Conservation (phyloP, 2,329 filamentous ascomycete genomes). For the Aspergillus brasiliensis region DNA sequence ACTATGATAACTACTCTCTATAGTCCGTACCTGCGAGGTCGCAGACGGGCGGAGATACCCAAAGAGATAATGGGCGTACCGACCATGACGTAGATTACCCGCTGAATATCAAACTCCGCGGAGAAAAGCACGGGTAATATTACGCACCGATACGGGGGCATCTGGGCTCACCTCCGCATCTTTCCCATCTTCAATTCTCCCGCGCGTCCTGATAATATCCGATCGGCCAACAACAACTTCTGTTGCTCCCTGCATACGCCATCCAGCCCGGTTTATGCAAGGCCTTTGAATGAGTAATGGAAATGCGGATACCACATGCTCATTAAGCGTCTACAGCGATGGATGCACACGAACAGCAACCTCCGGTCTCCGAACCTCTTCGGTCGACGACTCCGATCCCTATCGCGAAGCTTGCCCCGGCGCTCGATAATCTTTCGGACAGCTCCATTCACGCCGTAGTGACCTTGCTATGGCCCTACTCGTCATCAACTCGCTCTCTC, state of each 20-base stretch:
- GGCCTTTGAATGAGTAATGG: constrained; percentile 6
- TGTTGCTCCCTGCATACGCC: not conserved
- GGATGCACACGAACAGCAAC: constrained; percentile 26
- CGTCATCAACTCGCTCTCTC: constrained; percentile 70
- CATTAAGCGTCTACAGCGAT: constrained; percentile 29
- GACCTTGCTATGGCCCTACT: constrained; percentile 90
- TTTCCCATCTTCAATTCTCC: constrained; percentile 3
- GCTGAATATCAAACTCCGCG: not conserved
- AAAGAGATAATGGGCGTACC: not conserved
- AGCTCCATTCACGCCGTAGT: constrained; percentile 67
- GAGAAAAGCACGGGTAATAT: constrained; percentile 14
- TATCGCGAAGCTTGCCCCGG: constrained; percentile 47
- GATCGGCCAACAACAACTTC: not conserved
- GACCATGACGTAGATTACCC: not conserved
- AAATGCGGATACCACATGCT: constrained; percentile 14
- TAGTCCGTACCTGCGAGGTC: not conserved
- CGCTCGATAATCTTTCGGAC: constrained; percentile 26
- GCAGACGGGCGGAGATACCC: not conserved
- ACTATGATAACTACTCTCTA: not conserved
- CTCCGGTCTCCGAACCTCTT: constrained; percentile 25
- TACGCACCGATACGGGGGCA: constrained; percentile 15
- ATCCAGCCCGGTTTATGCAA: constrained; percentile 4
- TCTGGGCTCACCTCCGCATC: constrained; percentile 6
- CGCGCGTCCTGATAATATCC: not conserved
- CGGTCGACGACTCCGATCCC: constrained; percentile 33